Evolutionary conservation across 805 yeast genomes (phyloP).

Genomic region (Pichia eremophila): DNA sequence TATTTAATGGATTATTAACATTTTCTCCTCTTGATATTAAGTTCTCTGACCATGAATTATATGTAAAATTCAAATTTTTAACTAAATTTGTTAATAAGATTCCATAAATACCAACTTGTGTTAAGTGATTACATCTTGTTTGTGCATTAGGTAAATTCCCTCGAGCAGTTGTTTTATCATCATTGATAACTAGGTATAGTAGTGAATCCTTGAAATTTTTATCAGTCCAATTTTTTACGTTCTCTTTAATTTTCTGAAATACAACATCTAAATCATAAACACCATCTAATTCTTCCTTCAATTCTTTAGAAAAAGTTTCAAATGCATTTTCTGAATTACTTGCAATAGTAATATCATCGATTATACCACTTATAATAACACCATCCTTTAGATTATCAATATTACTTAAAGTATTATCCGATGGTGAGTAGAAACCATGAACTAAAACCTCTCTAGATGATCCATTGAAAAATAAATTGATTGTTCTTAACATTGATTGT

Average conservation of each 20-base stretch:
- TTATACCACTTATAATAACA: slow-evolving; percentile 53
- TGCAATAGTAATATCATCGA: slow-evolving; percentile 38
- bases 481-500: slow-evolving; percentile 29
- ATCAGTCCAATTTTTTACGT: slow-evolving; percentile 20
- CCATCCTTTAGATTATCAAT: slow-evolving; percentile 16
- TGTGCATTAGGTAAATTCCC: slow-evolving; percentile 31
- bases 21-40: slow-evolving; percentile 38
- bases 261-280: slow-evolving; percentile 16
- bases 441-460: slow-evolving; percentile 55
- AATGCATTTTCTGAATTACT: slow-evolving; percentile 12
- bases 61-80: slow-evolving; percentile 24
- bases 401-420: slow-evolving; percentile 1
- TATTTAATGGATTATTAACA: slow-evolving; percentile 39
- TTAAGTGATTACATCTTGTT: slow-evolving; percentile 27
- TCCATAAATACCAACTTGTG: slow-evolving; percentile 56
- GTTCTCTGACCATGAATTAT: slow-evolving; percentile 36
- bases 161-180: slow-evolving; percentile 51
- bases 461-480: slow-evolving; percentile 34
- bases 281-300: slow-evolving; percentile 4
- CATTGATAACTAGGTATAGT: slow-evolving; percentile 33
- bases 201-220: slow-evolving; percentile 10
- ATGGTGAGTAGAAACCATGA: slow-evolving; percentile 36
- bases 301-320: slow-evolving; percentile 17
- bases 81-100: slow-evolving; percentile 35
- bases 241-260: slow-evolving; percentile 6